Evolutionary conservation across 257 asterid genomes (phyloP).

Genomic region (Solanum medicagineum): DNA sequence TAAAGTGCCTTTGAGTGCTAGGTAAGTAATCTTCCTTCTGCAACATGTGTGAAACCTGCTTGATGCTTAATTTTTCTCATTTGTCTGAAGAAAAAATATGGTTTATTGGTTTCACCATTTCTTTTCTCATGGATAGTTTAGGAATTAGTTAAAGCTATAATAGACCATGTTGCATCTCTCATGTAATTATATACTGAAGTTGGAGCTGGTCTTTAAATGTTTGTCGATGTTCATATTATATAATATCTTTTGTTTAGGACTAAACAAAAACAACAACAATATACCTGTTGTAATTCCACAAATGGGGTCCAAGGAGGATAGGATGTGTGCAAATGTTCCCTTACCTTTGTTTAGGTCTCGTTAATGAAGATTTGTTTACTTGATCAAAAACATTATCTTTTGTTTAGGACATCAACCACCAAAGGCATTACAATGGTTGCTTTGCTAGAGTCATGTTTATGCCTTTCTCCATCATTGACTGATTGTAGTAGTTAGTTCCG

Average conservation of each 20-base stretch:
- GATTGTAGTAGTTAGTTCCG: not conserved
- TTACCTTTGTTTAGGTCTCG: not conserved
- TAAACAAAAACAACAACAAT: not conserved
- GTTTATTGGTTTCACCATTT: not conserved
- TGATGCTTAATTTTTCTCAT: not conserved
- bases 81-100: not conserved
- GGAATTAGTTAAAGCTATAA: not conserved
- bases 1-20: not conserved
- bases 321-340: not conserved
- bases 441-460: not conserved
- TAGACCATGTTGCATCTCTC: not conserved
- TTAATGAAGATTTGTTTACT: not conserved
- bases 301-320: not conserved
- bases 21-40: not conserved
- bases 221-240: not conserved
- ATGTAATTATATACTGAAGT: not conserved
- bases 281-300: not conserved
- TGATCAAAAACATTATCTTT: not conserved
- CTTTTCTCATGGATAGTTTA: not conserved
- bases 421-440: not conserved
- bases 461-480: not conserved
- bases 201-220: not conserved
- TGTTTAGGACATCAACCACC: not conserved
- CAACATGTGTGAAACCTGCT: not conserved
- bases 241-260: not conserved